Base-by-base conservation (phyloP, 2,329 filamentous ascomycete species). In the Paradendryphiella salina region DNA sequence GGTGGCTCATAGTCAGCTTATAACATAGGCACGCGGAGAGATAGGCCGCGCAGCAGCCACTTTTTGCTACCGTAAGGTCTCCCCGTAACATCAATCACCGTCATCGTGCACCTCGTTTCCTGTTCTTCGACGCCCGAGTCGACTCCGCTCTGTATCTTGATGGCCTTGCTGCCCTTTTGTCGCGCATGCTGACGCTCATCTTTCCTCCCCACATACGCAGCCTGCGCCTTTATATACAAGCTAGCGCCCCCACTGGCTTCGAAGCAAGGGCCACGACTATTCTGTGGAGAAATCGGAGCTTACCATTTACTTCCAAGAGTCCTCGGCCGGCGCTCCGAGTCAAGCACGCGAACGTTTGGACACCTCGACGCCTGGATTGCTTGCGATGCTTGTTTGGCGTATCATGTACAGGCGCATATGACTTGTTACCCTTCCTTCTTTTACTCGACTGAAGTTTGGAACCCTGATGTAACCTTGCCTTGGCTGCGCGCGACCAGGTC, bases 401-500 rank as follows among this genome's bases (percentile, higher is more conserved):
- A 28, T 31, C n/a, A 13, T 8, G 18, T 20, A 14, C 32, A 45
- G 29, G 43, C 35, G 40, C 49, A 41, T 31, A 45, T 55, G 52
- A 55, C 17, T 13, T 42, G 36, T 17, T 44, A 13, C 15, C n/a
- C n/a, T 10, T 15, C 26, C 3, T 21, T 18, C 13, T 33, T 6
- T 15, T 18, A 5, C 21, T 43, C 28, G 28, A 13, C 18, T 33
- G 15, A 44, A 42, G 35, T 40, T 33, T 26, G 48, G 35, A 36
- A 37, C 54, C 47, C 28, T 60, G 33, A 70, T 70, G 66, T 65
- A 54, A 67, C 33, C 43, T 31, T 46, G 52, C 46, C 23, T 42
- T 11, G 50, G 32, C 36, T 36, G 45, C 41, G 34, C 51, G 46
- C 56, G 23, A 54, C 17, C 36, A 36, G 36, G 36, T 15, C 54